phyloP scores from a whole-genome alignment of 2,329 filamentous ascomycete genomes.

The Nemania serpens region DNA sequence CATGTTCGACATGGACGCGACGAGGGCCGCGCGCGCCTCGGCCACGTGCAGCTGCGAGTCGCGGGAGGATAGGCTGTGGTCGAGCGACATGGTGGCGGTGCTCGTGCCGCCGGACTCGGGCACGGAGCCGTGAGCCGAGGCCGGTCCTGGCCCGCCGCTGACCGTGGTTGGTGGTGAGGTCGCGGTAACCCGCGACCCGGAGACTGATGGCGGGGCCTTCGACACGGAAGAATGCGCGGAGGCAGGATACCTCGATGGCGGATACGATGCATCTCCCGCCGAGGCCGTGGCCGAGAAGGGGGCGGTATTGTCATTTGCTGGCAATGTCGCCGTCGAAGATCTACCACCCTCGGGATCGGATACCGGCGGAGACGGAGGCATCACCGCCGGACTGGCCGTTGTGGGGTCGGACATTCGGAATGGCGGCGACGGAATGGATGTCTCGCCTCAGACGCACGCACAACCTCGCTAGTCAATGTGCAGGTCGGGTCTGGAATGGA shows the following conservation, averaged over 20 bases:
- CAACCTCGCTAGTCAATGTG: background rate
- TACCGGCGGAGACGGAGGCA: constrained; percentile 16
- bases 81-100: constrained; percentile 18
- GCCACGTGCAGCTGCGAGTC: constrained; percentile 54
- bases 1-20: constrained; percentile 69
- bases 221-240: constrained; percentile 22
- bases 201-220: constrained; percentile 24
- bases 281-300: constrained; percentile 8
- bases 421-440: background rate
- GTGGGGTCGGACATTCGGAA: constrained; percentile 24
- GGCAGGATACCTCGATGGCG: constrained; percentile 13
- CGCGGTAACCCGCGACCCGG: constrained; percentile 22
- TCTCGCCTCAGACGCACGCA: constrained; percentile 4
- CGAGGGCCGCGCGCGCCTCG: constrained; percentile 62
- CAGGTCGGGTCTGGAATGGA: background rate
- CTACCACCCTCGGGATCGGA: constrained; percentile 14
- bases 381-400: constrained; percentile 16
- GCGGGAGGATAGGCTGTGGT: constrained; percentile 48
- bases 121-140: constrained; percentile 2
- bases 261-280: constrained; percentile 14
- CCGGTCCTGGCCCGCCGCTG: constrained; percentile 3
- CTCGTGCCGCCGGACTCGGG: constrained; percentile 7
- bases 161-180: constrained; percentile 27
- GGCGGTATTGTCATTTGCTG: constrained; percentile 9
- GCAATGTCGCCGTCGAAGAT: constrained; percentile 15